These are phyloP conservation scores for Cucumis melo DNA, from an alignment of 306 rosid genomes.

Conservation along the genomic window DNA sequence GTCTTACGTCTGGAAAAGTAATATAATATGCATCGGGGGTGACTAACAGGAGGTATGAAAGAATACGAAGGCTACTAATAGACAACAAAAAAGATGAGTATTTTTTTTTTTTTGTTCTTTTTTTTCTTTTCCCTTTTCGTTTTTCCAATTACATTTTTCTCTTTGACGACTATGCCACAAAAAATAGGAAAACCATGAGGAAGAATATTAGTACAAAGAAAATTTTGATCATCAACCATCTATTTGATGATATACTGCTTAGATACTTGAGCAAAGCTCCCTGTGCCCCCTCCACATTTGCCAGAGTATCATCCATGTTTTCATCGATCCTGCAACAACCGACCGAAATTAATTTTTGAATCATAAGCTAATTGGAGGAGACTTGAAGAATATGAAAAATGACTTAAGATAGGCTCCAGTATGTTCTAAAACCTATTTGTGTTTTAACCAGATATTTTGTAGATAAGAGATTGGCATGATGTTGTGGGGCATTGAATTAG, in stretches of 20 bases:
- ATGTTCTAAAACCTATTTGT: not conserved
- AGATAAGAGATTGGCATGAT: not conserved
- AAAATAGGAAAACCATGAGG: constrained; percentile 94
- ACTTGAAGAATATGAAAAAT: not conserved
- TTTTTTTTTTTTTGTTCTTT: not conserved
- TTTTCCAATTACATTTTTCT: constrained; percentile 18
- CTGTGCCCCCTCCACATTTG: constrained; percentile 95
- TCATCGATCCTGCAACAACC: constrained; percentile 69
- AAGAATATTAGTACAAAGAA: constrained; percentile 92
- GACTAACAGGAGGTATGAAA: not conserved
- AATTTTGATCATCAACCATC: constrained; percentile 99
- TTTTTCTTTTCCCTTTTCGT: constrained; percentile 9
- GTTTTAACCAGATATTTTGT: not conserved
- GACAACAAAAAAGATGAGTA: constrained; percentile 9
- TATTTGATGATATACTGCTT: constrained; percentile 89
- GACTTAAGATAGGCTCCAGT: not conserved
- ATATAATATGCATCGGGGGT: not conserved
- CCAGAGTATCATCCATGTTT: constrained; percentile 88
- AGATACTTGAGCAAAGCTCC: constrained; percentile 85
- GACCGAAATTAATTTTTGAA: not conserved
- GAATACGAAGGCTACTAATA: not conserved
- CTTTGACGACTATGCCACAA: constrained; percentile 61
- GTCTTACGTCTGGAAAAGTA: not conserved
- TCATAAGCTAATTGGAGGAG: not conserved
- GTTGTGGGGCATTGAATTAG: not conserved